Evolutionary conservation across 2,329 filamentous ascomycete genomes (phyloP), one percentile per base, ranked within the genome.

Genomic region (Arachnopeziza araneosa): DNA sequence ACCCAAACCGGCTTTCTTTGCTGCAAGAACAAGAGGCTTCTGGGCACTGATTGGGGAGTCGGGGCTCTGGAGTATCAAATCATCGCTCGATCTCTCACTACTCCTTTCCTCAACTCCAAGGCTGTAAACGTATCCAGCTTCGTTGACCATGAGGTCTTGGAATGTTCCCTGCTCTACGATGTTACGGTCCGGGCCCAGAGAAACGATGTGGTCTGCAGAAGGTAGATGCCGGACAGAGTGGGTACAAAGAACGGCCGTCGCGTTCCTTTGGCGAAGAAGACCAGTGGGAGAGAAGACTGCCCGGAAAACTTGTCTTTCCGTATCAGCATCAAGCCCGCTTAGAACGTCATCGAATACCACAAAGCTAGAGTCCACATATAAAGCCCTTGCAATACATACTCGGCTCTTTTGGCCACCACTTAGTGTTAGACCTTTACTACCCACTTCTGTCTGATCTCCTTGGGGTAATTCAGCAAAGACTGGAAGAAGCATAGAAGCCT

Each of bases 401-500:
- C 66, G 66, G 23, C 59, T 52, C 52, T 64, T 63, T 58, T 67
- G 66, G 19, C 66, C 66, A 56, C 72, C 71, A 21, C 68, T 71
- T 14, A 74, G 63, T 19, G 68, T 68, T 56, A 70, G 65, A 10
- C 71, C 71, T 54, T 64, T 65, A 23, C 66, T 66, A 17, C 72
- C 72, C 50, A 71, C 66, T 6, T 50, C 56, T 1, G 64, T 48
- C 22, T 53, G n/a, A 22, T 67, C 70, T 22, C 68, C 67, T 7
- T 69, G 59, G 5, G 66, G 60, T 49, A 75, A 62, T 26, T n/a
- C 26, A 24, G 59, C 54, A 12, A 89, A 73, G 73, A 88, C 85
- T 0, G 81, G 78, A 19, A 80, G 75, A 3, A 89, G 74, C 1
- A 85, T 85, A 68, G 85, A 89, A 10, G 85, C 84, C 68, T 87